phyloP scores from a whole-genome alignment of 169 alveolate genomes.

The Eimeria sp. region DNA sequence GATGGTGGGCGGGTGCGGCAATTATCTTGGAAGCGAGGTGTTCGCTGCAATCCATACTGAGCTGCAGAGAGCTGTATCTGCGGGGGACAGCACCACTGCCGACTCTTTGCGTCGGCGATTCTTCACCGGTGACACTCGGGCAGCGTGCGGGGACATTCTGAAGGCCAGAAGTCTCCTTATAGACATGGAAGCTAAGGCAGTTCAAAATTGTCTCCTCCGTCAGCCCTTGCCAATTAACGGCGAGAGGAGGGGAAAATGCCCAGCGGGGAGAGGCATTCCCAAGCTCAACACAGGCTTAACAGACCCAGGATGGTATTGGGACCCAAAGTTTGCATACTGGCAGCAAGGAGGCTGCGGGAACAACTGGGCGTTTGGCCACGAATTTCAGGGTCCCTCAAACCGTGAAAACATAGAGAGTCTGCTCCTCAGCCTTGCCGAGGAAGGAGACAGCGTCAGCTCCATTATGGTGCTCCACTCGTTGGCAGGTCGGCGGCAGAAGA shows the following conservation, averaged over 20 bases:
- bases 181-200: conserved; percentile 75
- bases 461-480: conserved; percentile 47
- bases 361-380: conserved; percentile 74
- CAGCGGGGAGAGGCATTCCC: neutral
- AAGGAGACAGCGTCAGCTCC: conserved; percentile 49
- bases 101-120: conserved; percentile 28
- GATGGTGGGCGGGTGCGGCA: conserved; percentile 79
- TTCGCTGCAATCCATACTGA: conserved; percentile 29
- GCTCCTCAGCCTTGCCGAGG: conserved; percentile 48
- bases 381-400: conserved; percentile 53
- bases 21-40: conserved; percentile 67
- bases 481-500: conserved; percentile 43
- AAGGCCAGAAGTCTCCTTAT: conserved; percentile 62
- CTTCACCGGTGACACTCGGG: neutral
- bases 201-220: conserved; percentile 58
- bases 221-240: neutral
- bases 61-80: conserved; percentile 5
- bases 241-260: neutral
- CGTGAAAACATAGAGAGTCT: conserved; percentile 59
- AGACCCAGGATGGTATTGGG: conserved; percentile 60
- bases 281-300: neutral
- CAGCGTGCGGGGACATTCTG: neutral
- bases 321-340: conserved; percentile 60
- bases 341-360: conserved; percentile 78
- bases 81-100: conserved; percentile 4